These are phyloP conservation scores for Hypericum androsaemum DNA, from an alignment of 345 rosid genomes.

Conservation along the genomic window DNA sequence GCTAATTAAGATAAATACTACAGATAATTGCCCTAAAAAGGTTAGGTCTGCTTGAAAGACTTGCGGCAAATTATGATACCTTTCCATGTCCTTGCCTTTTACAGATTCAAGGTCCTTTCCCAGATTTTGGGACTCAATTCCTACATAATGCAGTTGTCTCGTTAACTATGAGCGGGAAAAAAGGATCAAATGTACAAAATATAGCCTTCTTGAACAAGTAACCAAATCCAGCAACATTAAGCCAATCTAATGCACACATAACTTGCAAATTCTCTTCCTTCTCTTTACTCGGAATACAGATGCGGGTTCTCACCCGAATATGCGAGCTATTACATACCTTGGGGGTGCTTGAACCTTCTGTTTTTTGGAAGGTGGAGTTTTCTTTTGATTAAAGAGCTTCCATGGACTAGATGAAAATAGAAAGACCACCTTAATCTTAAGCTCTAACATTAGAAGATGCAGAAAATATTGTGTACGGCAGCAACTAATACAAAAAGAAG, in stretches of 20 bases:
- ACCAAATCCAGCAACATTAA: too few relatives aligned
- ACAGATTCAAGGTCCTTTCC: constrained; percentile 68
- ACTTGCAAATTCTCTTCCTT: too few relatives aligned
- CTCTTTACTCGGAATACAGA: too few relatives aligned
- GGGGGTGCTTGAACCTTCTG: constrained; percentile 68
- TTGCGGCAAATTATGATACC: constrained; percentile 52
- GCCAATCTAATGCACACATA: too few relatives aligned
- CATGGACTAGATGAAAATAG: constrained; percentile 58
- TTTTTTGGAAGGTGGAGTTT: constrained; percentile 70
- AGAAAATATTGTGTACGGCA: not conserved
- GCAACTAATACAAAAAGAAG: not conserved
- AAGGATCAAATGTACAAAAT: too few relatives aligned
- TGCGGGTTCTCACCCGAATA: too few relatives aligned
- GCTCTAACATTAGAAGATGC: constrained; percentile 1
- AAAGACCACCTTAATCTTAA: constrained; percentile 6
- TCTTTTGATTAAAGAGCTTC: constrained; percentile 54
- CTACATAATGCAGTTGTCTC: constrained; percentile 22
- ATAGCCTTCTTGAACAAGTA: too few relatives aligned
- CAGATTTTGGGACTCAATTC: constrained; percentile 55
- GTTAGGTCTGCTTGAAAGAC: too few relatives aligned
- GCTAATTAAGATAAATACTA: too few relatives aligned
- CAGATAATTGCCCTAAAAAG: too few relatives aligned
- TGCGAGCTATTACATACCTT: constrained; percentile 30
- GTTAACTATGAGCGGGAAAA: not conserved
- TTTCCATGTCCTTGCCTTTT: constrained; percentile 59